phyloP scores from a whole-genome alignment of 257 asterid genomes.

The Echium plantagineum region DNA sequence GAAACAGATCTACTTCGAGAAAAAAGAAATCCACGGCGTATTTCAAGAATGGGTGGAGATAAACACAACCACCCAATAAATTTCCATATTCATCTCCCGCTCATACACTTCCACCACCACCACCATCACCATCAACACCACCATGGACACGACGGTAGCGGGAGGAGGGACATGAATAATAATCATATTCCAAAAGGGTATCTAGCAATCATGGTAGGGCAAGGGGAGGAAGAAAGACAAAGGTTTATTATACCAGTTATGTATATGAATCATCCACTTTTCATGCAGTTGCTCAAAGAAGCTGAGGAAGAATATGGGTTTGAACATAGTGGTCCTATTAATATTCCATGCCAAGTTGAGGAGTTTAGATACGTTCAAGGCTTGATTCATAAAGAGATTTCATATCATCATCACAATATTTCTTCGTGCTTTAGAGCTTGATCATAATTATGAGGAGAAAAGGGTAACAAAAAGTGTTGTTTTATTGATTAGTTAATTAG shows the following conservation, averaged over 20 bases:
- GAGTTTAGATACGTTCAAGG: conserved; percentile 29
- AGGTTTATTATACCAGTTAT: conserved; percentile 31
- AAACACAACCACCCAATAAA: conserved; percentile 28
- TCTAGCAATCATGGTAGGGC: conserved; percentile 33
- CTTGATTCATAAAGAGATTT: conserved; percentile 24
- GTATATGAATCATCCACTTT: conserved; percentile 34
- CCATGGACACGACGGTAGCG: conserved; percentile 9
- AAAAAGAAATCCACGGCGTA: no score
- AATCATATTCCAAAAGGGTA: conserved; percentile 30
- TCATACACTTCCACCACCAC: conserved; percentile 20
- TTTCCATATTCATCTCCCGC: conserved; percentile 32
- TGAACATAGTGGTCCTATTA: conserved; percentile 30
- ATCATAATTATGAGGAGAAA: not conserved
- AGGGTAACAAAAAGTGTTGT: not conserved
- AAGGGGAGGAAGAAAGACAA: conserved; percentile 22
- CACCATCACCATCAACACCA: conserved; percentile 21
- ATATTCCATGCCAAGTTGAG: conserved; percentile 34
- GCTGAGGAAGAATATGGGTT: conserved; percentile 39
- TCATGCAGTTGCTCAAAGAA: conserved; percentile 24
- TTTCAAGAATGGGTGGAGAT: conserved; percentile 44
- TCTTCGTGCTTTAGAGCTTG: conserved; percentile 47
- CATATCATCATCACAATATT: conserved; percentile 6
- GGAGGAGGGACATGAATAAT: conserved; percentile 8
- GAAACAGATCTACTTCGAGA: no score
- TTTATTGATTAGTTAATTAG: not conserved